Evolutionary conservation across 176 grass and related monocot genomes (phyloP).

Genomic region (Aechmea fasciata): DNA sequence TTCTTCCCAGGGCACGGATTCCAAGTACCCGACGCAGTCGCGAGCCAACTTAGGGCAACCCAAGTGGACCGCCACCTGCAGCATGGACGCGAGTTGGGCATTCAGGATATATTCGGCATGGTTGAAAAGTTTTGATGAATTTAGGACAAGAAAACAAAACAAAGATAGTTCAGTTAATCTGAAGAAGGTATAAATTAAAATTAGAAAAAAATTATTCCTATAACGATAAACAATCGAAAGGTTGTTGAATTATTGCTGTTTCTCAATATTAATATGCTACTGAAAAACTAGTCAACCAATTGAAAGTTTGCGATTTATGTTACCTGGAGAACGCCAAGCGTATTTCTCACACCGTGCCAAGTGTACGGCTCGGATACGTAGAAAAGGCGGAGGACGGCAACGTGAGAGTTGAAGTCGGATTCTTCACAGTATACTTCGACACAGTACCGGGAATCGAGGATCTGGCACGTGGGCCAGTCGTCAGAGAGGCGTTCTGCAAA

Average conservation of each 20-base stretch:
- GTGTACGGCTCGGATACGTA: conserved; percentile 58
- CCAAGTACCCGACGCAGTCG: conserved; percentile 55
- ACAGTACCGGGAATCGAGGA: conserved; percentile 71
- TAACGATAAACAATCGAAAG: no score
- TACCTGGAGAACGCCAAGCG: conserved; percentile 33
- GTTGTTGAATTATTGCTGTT: no score
- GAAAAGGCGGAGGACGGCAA: conserved; percentile 55
- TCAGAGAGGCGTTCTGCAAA: conserved; percentile 82
- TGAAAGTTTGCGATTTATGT: no score
- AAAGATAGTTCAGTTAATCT: neutral
- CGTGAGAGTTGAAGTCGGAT: conserved; percentile 59
- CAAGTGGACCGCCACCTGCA: conserved; percentile 48
- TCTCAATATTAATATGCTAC: no score
- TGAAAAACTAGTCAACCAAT: no score
- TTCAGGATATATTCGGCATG: neutral
- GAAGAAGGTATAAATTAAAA: no score
- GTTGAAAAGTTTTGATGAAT: neutral
- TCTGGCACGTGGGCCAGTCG: conserved; percentile 91
- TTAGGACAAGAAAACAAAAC: neutral
- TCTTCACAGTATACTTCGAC: conserved; percentile 71
- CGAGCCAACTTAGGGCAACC: conserved; percentile 34
- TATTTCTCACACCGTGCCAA: conserved; percentile 69
- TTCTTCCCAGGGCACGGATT: conserved; percentile 80
- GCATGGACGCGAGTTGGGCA: conserved; percentile 13
- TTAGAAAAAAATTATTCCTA: no score